phyloP scores from a whole-genome alignment of 176 grass and related monocot species.

The Hyparrhenia diplandra region DNA sequence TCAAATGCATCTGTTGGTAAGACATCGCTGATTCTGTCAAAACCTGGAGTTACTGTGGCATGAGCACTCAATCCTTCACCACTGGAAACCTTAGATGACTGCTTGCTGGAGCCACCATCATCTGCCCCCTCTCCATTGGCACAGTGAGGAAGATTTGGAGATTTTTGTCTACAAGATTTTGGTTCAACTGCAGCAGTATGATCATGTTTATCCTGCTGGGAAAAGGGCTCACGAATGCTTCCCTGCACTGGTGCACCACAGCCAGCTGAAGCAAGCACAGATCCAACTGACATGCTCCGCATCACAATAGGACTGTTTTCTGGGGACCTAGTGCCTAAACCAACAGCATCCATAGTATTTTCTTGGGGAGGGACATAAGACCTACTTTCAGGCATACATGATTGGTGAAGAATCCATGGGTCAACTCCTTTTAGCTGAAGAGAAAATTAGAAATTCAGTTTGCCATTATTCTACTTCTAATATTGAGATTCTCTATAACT shows the following conservation, averaged over 20 bases:
- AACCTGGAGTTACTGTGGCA: conserved; percentile 18
- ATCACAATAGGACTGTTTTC: neutral
- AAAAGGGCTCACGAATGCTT: conserved; percentile 3
- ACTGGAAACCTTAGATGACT: no score
- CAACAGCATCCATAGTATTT: no score
- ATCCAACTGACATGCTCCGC: neutral
- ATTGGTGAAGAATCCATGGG: neutral
- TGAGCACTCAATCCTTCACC: no score
- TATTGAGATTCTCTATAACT: neutral
- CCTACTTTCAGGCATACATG: no score
- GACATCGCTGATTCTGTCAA: conserved; percentile 3
- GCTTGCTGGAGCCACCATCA: no score
- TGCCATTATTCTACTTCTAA: neutral
- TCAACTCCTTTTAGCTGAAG: conserved; percentile 33
- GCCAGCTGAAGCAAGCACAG: conserved; percentile 3
- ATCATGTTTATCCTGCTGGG: neutral
- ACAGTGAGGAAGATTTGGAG: no score
- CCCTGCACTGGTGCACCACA: neutral
- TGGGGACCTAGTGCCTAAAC: no score
- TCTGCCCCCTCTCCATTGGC: no score
- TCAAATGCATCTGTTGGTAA: conserved; percentile 7
- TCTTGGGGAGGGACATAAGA: no score
- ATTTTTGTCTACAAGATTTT: no score
- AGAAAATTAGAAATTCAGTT: conserved; percentile 13
- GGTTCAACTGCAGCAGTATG: no score